Evolutionary conservation across 176 grass and related monocot species (phyloP).

Genomic region (Cenchrus purpureus): DNA sequence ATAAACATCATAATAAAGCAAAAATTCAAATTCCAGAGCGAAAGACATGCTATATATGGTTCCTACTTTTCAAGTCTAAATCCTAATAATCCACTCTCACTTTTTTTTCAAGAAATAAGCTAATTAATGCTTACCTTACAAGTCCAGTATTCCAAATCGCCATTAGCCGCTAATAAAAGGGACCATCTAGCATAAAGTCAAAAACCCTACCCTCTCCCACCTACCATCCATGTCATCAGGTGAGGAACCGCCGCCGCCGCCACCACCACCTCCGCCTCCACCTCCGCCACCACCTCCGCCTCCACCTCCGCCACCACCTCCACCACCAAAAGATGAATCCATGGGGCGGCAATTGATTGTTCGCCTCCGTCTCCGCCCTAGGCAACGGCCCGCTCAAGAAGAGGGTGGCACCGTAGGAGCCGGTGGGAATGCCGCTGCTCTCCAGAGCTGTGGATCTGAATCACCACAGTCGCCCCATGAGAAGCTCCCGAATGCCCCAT

Average conservation of each 20-base stretch:
- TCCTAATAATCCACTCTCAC: no score
- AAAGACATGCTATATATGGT: no score
- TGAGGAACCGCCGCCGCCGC: neutral
- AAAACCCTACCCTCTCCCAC: neutral
- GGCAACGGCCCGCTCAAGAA: neutral
- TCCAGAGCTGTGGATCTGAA: neutral
- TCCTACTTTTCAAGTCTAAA: no score
- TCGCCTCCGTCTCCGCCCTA: fast-evolving
- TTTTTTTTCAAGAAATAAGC: no score
- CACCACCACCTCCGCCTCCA: neutral
- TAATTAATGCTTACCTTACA: neutral
- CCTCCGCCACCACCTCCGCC: no score
- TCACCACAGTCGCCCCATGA: neutral
- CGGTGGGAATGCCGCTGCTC: neutral
- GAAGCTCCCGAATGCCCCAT: neutral
- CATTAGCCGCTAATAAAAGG: neutral
- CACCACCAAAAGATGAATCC: neutral
- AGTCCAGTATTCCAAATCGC: neutral
- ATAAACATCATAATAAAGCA: no score
- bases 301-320: neutral
- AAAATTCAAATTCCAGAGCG: no score
- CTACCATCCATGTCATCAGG: neutral
- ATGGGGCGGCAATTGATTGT: no score
- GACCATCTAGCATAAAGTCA: neutral
- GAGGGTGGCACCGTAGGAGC: fast-evolving